phyloP scores from a whole-genome alignment of 768 basidiomycete genomes.

The Lactifluus pinguis region DNA sequence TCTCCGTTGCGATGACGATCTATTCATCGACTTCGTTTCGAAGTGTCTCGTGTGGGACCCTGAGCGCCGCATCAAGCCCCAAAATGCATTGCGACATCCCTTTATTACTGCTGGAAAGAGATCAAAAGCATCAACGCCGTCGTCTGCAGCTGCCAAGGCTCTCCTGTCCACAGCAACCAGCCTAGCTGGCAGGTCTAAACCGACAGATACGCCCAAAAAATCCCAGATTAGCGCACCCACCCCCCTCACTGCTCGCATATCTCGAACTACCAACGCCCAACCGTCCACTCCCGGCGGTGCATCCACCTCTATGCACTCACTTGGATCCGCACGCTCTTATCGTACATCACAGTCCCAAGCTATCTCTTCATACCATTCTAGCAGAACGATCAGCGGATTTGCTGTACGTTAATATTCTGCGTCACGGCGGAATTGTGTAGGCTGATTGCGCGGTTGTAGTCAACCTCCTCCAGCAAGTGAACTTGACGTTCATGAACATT shows the following conservation, averaged over 20 bases:
- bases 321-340: conserved; percentile 57
- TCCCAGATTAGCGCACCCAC: conserved; percentile 85
- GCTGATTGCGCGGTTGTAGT: conserved; percentile 9
- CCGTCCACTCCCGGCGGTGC: conserved; percentile 49
- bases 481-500: conserved; percentile 19
- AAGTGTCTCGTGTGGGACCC: conserved; percentile 99
- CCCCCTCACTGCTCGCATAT: conserved; percentile 70
- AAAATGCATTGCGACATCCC: conserved; percentile 84
- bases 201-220: conserved; percentile 77
- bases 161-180: conserved; percentile 50
- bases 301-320: conserved; percentile 39
- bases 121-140: conserved; percentile 36
- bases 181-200: conserved; percentile 44
- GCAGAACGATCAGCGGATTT: conserved; percentile 62
- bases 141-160: conserved; percentile 41
- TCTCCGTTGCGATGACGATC: conserved; percentile 85
- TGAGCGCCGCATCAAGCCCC: conserved; percentile 89
- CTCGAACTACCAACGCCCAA: conserved; percentile 44
- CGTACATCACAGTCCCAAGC: conserved; percentile 60
- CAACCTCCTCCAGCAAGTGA: conserved; percentile 18
- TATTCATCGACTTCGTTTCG: conserved; percentile 92
- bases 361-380: conserved; percentile 66
- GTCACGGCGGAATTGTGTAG: conserved; percentile 19
- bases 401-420: conserved; percentile 33
- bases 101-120: conserved; percentile 65